Conservation (phyloP, 176 grass and related monocot species). For the Phoenix dactylifera region DNA sequence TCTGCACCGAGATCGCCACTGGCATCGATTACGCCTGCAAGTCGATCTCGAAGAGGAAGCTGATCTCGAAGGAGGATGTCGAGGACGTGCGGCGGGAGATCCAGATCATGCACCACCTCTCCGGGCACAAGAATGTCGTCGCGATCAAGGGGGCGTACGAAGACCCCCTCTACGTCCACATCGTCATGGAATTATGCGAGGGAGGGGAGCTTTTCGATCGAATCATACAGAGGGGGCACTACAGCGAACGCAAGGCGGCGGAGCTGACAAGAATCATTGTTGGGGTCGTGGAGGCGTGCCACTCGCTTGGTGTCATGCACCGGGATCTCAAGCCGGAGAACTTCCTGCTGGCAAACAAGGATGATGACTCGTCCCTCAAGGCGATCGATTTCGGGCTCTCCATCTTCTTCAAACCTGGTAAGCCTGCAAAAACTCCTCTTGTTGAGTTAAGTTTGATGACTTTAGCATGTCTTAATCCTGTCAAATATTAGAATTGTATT, state of each 20-base stretch:
- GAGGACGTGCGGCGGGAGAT: conserved; percentile 75
- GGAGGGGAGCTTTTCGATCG: conserved; percentile 26
- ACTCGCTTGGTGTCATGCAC: conserved; percentile 66
- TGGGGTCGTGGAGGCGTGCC: conserved; percentile 65
- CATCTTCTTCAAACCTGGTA: conserved; percentile 65
- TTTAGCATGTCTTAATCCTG: background rate
- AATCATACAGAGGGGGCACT: conserved; percentile 42
- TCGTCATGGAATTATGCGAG: conserved; percentile 27
- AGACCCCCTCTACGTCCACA: conserved; percentile 39
- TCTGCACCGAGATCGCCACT: conserved; percentile 42
- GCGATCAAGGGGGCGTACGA: conserved; percentile 73
- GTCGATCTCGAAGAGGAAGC: conserved; percentile 75
- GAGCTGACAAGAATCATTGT: conserved; percentile 53
- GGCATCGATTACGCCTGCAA: conserved; percentile 35
- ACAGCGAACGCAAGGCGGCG: conserved; percentile 54
- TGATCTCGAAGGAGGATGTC: conserved; percentile 42
- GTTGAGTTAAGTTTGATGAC: background rate
- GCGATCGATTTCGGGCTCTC: conserved; percentile 77
- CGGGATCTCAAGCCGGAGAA: conserved; percentile 74
- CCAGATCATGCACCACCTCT: conserved; percentile 76
- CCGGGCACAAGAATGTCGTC: conserved; percentile 42
- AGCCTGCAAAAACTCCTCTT: background rate
- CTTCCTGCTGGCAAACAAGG: conserved; percentile 36
- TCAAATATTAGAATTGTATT: background rate
- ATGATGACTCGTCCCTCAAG: conserved; percentile 32